A percentile compares a stretch with the other conserved stretches of the same genome.
These are phyloP conservation scores for Leishmania turanica DNA, from an alignment of 208 protist species.

Conservation along the genomic window DNA sequence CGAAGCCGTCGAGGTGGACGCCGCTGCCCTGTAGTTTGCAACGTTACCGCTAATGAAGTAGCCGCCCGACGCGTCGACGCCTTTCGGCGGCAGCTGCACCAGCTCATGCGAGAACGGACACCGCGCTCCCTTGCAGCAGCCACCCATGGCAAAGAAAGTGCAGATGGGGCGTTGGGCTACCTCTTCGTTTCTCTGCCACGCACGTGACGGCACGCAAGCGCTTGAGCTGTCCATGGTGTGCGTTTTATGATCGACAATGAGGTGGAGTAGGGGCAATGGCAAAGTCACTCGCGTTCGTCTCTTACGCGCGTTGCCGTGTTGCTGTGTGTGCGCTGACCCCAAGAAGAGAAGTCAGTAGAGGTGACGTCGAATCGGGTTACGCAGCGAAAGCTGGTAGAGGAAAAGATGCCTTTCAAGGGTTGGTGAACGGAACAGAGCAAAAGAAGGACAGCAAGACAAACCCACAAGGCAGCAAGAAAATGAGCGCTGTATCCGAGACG, in stretches of 20 bases:
- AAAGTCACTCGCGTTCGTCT: not conserved
- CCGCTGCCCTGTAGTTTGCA: constrained; percentile 39
- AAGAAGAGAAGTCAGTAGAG: not conserved
- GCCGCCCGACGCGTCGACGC: constrained; percentile 42
- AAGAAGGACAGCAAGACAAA: not conserved
- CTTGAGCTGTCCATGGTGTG: not conserved
- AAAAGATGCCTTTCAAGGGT: not conserved
- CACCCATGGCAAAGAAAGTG: constrained; percentile 58
- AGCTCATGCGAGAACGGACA: constrained; percentile 55
- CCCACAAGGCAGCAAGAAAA: not conserved
- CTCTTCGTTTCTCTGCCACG: constrained; percentile 1
- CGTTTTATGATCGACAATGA: not conserved
- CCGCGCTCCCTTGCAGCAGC: constrained; percentile 36
- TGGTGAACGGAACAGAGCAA: not conserved
- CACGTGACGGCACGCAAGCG: not conserved
- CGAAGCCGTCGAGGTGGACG: not conserved
- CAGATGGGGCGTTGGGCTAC: constrained; percentile 33
- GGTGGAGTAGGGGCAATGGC: not conserved
- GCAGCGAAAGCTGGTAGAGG: not conserved
- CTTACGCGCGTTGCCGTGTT: not conserved
- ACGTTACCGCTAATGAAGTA: constrained; percentile 57
- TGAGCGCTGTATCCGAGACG: not conserved
- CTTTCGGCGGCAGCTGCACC: constrained; percentile 40
- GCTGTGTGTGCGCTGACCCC: not conserved
- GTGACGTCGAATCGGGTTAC: not conserved